These are phyloP conservation scores for Trypethelium eluteriae DNA, from an alignment of 495 filamentous ascomycete species.

Conservation along the genomic window DNA sequence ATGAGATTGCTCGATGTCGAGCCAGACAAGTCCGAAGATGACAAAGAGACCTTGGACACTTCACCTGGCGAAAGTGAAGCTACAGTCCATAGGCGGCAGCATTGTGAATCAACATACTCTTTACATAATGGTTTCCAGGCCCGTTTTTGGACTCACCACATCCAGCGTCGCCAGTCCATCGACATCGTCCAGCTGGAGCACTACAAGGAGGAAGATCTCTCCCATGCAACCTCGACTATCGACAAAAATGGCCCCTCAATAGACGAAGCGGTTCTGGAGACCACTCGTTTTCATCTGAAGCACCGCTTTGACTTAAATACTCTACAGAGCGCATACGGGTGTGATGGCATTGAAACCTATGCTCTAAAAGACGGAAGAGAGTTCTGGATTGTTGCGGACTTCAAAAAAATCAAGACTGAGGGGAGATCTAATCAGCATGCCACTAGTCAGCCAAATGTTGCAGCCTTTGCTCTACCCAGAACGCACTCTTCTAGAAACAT, in stretches of 20 bases:
- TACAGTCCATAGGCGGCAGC: not conserved
- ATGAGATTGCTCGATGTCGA: not conserved
- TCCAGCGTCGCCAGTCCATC: not conserved
- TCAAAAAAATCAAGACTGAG: not conserved
- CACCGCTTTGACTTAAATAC: not conserved
- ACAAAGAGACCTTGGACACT: not conserved
- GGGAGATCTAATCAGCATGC: not conserved
- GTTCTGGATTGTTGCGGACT: not conserved
- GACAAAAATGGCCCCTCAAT: not conserved
- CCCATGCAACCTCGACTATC: not conserved
- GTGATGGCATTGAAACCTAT: not conserved
- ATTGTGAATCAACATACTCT: not conserved
- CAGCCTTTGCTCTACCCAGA: not conserved
- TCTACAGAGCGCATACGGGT: not conserved
- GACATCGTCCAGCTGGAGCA: not conserved
- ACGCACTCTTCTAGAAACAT: no score
- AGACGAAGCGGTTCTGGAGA: not conserved
- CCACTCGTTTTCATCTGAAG: not conserved
- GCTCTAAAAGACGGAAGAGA: not conserved
- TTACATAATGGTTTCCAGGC: not conserved
- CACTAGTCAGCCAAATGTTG: not conserved
- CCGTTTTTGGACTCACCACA: not conserved
- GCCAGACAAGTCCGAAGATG: not conserved
- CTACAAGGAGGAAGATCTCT: not conserved
- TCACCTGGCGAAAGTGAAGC: not conserved